Base-by-base conservation (phyloP, 768 basidiomycete genomes). In the Suillus discolor region DNA sequence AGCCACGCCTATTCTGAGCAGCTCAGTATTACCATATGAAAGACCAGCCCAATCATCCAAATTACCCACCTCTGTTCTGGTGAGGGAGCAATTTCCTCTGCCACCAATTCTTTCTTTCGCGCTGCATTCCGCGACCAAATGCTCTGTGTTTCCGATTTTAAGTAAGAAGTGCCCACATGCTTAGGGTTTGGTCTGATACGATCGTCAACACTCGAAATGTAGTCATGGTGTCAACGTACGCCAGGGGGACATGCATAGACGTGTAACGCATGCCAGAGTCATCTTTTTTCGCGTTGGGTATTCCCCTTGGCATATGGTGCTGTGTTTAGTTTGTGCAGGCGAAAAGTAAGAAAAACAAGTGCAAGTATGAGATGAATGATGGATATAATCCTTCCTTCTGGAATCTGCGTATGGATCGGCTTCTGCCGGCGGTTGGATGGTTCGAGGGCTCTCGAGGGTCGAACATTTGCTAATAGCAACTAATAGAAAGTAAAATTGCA, bases 261-360 rank as follows among this genome's bases (percentile, higher is more conserved):
- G 94, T 94, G 77, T 90, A 94, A 55, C 88, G 85, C 82, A 95
- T 82, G 18, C 92, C 91, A 64, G 87, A 89, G 70, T 94, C 93
- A 80, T 94, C 92, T 69, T 87, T 85, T 77, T 88, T 91, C 36
- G 85, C 87, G 71, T 92, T 92, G 38, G 93, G 92, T 57, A 93
- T 85, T 65, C 92, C 92, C 76, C 92, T 85, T 66, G 92, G 92
- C 92, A 93, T 93, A 31, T 20, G 25, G 39, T 60, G 6, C 28
- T 60, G 41, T 42, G 3, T 59, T 57, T 41, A 18, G 23, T 41
- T 59, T 59, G 39, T 25, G 11, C 25, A 31, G 59, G 59, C 18
- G 39, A 11, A 42, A 36, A 42, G 8, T 16, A 15, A 59, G 38
- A 9, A 23, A 20, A 23, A 57, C 25, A 28, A 28, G 51, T 28